A percentile compares a stretch with the other conserved stretches of the same genome.
phyloP scores from a whole-genome alignment of 305 asterid species.

The Solanum aculeatissimum region DNA sequence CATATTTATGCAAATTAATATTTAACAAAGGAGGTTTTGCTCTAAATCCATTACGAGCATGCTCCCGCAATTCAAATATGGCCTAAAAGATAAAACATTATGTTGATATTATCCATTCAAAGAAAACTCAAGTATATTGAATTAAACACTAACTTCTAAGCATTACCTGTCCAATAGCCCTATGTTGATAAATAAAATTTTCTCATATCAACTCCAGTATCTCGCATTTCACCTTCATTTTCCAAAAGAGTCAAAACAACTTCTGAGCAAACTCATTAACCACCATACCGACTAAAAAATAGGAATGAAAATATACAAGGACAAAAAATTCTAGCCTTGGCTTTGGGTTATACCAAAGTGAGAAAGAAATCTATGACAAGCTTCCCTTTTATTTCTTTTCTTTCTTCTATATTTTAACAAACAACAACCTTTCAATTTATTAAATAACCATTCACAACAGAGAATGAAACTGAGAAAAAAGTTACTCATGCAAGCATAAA shows the following conservation, averaged over 20 bases:
- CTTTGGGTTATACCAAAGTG: background rate
- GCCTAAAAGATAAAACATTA: background rate
- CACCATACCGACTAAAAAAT: background rate
- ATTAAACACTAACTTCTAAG: background rate
- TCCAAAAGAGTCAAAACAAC: background rate
- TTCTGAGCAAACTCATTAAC: background rate
- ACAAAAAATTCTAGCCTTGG: background rate
- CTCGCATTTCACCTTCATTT: background rate
- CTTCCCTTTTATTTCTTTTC: background rate
- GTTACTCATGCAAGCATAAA: too few species aligned
- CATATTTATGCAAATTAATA: background rate
- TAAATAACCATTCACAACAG: too few species aligned
- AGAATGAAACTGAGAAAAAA: too few species aligned
- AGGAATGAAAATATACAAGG: background rate
- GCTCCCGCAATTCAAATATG: background rate
- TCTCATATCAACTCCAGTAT: background rate
- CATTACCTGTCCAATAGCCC: background rate
- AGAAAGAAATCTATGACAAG: background rate
- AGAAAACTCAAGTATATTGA: background rate
- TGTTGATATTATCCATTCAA: background rate
- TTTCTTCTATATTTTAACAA: background rate
- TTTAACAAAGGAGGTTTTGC: background rate
- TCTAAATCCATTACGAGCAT: background rate
- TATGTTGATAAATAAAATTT: background rate
- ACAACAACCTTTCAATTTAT: background rate